Evolutionary conservation across 768 basidiomycete genomes (phyloP).

Genomic region (Amanita exitialis): DNA sequence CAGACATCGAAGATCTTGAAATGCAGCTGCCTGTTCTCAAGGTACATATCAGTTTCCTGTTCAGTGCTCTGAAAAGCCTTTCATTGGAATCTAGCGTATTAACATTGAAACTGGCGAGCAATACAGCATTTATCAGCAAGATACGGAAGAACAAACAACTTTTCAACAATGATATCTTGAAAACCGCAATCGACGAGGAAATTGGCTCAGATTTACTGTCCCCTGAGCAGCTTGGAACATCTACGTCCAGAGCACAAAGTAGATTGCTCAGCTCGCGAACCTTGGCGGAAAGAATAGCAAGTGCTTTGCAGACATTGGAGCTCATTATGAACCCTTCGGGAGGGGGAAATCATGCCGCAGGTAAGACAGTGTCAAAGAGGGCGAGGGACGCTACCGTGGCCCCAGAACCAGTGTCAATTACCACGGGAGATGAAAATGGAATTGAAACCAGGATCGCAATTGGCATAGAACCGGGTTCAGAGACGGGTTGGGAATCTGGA

Average conservation of each 20-base stretch:
- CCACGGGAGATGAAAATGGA: slow-evolving; percentile 13
- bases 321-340: slow-evolving; percentile 22
- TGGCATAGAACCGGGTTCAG: slow-evolving; percentile 12
- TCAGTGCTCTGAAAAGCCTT: slow-evolving; percentile 3
- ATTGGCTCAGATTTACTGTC: slow-evolving; percentile 24
- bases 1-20: slow-evolving; percentile 40
- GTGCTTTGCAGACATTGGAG: slow-evolving; percentile 40
- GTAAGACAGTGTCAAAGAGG: slow-evolving; percentile 17
- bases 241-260: slow-evolving; percentile 52
- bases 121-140: slow-evolving; percentile 60
- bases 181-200: slow-evolving; percentile 34
- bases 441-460: background rate
- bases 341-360: slow-evolving; percentile 7
- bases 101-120: slow-evolving; percentile 50
- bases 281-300: slow-evolving; percentile 49
- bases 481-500: slow-evolving; percentile 27
- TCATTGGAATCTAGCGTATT: slow-evolving; percentile 32
- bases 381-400: background rate
- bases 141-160: slow-evolving; percentile 63
- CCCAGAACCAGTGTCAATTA: slow-evolving; percentile 6
- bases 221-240: slow-evolving; percentile 28
- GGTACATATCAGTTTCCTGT: slow-evolving; percentile 25
- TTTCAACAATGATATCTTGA: slow-evolving; percentile 35
- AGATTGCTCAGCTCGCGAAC: slow-evolving; percentile 70
- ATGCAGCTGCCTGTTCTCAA: slow-evolving; percentile 55